Base-by-base conservation (phyloP, 495 filamentous ascomycete genomes). In the Pseudevernia furfuracea region DNA sequence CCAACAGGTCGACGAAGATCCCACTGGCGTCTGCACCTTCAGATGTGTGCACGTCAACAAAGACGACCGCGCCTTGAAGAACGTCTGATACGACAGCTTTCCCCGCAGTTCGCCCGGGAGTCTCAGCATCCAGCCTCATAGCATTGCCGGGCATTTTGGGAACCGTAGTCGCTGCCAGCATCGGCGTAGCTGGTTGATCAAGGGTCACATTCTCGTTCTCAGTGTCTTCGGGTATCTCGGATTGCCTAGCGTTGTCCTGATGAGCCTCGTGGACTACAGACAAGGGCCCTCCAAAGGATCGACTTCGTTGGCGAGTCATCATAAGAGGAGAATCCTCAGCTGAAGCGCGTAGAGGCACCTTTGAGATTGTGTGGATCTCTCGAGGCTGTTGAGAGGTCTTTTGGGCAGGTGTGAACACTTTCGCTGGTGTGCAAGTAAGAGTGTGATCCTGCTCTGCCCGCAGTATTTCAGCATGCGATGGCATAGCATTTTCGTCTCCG, bases 11-110 rank as follows among this genome's bases (percentile, higher is more conserved):
- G 21, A 88, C 81, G 72, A 97, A 97, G 58, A 94, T 85, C 21
- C 84, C 82, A 65, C 88, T 92, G 21, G 91, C 91, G 73, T 95
- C 89, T 30, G 89, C 90, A 5, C 91, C 92, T 71, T 96, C 91
- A 41, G 83, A 88, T 4, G 90, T 94, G 70, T 92, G 87, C n/a
- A 97, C 91, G 76, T 98, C 93, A 14, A 96, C 90, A 73, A 84
- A 91, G n/a, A 94, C 88, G 4, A 92, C 83, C 17, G 87, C 89
- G 4, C 92, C 92, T 19, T 81, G 79, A 2, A 96, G 77, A 2
- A 85, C 68, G 1, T 73, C 70, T 7, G 77, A 74, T 61, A 82
- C 76, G 32, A 83, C 69, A 44, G 82, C 79, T 19, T 76, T 75
- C 12, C 81, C 79, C 30, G 81, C 79, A 32, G 81, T 81, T 28